These are phyloP conservation scores for Galerina sulciceps DNA, from an alignment of 768 basidiomycete species.

Conservation along the genomic window DNA sequence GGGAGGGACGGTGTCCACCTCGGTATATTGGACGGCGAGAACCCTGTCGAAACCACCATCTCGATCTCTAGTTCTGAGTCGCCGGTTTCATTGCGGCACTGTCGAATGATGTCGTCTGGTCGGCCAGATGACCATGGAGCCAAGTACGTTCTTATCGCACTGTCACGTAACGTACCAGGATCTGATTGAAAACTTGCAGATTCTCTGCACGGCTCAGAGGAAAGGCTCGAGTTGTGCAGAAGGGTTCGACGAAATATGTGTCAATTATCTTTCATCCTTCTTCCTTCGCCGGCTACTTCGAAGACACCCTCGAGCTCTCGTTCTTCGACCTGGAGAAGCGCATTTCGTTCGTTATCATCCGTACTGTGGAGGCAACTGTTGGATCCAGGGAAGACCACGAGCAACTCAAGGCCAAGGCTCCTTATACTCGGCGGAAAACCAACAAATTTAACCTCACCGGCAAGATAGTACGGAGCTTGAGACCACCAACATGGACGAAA, in stretches of 20 bases:
- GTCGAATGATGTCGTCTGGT: constrained; percentile 26
- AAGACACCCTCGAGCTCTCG: constrained; percentile 51
- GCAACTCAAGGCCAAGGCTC: constrained; percentile 44
- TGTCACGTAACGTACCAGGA: not conserved
- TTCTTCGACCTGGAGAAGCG: constrained; percentile 40
- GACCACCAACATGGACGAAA: constrained; percentile 43
- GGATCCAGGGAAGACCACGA: constrained; percentile 56
- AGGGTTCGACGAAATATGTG: constrained; percentile 28
- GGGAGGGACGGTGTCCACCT: constrained; percentile 48
- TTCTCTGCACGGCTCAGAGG: constrained; percentile 38
- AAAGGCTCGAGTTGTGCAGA: constrained; percentile 28
- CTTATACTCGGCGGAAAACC: constrained; percentile 38
- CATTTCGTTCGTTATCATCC: constrained; percentile 49
- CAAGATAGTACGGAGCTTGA: constrained; percentile 35
- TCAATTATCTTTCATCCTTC: constrained; percentile 36
- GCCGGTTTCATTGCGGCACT: constrained; percentile 24
- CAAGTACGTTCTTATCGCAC: constrained; percentile 21
- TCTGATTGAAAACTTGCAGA: constrained; percentile 14
- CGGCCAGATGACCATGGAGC: constrained; percentile 25
- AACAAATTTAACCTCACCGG: constrained; percentile 31
- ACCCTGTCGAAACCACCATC: constrained; percentile 29
- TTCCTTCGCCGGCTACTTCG: constrained; percentile 44
- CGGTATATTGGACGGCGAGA: constrained; percentile 43
- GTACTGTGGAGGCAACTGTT: constrained; percentile 48
- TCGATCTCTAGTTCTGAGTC: constrained; percentile 29